Evolutionary conservation across 1,284 basidiomycete genomes (phyloP).

Genomic region (Vanrija sp.): DNA sequence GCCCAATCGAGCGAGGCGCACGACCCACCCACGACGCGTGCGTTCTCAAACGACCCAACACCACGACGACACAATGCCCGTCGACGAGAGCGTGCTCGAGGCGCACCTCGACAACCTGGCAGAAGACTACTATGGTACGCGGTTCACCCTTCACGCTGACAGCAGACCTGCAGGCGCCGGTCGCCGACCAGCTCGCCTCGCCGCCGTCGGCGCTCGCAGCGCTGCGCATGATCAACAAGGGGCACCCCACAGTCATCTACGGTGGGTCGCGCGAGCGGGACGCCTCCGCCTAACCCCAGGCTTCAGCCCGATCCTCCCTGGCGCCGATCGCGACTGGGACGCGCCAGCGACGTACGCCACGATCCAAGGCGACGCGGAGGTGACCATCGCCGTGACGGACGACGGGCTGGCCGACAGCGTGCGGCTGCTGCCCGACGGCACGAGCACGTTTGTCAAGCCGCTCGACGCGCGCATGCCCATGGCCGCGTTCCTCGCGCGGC

Average conservation of each 20-base stretch:
- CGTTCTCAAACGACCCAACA: neutral
- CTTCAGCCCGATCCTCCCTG: slow-evolving; percentile 15
- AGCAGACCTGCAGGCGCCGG: slow-evolving; percentile 27
- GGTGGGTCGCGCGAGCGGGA: slow-evolving; percentile 50
- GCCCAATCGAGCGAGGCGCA: no score
- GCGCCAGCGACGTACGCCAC: slow-evolving; percentile 31
- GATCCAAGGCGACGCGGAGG: slow-evolving; percentile 55
- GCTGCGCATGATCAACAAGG: slow-evolving; percentile 63
- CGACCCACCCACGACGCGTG: no score
- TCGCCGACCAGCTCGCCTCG: slow-evolving; percentile 54
- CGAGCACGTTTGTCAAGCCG: slow-evolving; percentile 74
- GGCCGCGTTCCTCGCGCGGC: slow-evolving; percentile 55
- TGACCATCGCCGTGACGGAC: slow-evolving; percentile 77
- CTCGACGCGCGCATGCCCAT: slow-evolving; percentile 64
- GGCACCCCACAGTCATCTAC: slow-evolving; percentile 73
- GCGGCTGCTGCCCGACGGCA: slow-evolving; percentile 53
- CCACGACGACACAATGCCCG: neutral
- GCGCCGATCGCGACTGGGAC: slow-evolving; percentile 22
- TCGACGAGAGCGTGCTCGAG: slow-evolving; percentile 2
- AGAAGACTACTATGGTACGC: slow-evolving; percentile 16
- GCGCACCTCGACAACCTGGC: slow-evolving; percentile 9
- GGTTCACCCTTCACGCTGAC: neutral
- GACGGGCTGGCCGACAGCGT: slow-evolving; percentile 83
- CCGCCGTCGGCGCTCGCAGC: slow-evolving; percentile 71
- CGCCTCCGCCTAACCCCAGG: slow-evolving; percentile 32